A percentile compares a stretch with the other conserved stretches of the same genome.
Evolutionary conservation across 2,329 filamentous ascomycete species (phyloP).

Genomic region (Verticillium nonalfalfae): DNA sequence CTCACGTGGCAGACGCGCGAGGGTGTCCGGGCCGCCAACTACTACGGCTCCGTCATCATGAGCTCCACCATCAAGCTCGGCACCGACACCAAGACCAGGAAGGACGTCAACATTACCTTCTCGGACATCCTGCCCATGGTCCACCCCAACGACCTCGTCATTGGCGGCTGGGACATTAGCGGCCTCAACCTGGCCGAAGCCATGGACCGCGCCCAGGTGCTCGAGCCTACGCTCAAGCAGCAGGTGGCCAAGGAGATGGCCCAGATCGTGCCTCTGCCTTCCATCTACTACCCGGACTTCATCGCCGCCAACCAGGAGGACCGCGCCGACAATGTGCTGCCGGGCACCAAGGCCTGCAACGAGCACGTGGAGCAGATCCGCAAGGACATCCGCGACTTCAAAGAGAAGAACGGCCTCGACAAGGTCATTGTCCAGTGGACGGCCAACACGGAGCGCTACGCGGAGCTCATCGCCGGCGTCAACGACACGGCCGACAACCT

Average conservation of each 20-base stretch:
- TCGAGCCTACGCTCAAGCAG: conserved; percentile 90
- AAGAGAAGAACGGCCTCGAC: conserved; percentile 75
- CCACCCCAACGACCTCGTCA: conserved; percentile 89
- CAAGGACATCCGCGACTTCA: conserved; percentile 89
- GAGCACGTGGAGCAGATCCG: conserved; percentile 91
- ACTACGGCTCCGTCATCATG: conserved; percentile 98
- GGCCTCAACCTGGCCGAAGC: conserved; percentile 79
- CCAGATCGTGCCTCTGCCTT: conserved; percentile 79
- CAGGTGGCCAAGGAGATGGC: conserved; percentile 91
- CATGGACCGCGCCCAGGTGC: conserved; percentile 92
- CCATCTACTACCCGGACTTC: conserved; percentile 98
- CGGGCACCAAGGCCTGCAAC: conserved; percentile 75
- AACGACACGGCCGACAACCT: conserved; percentile 97
- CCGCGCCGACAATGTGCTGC: conserved; percentile 83
- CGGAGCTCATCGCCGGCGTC: conserved; percentile 78
- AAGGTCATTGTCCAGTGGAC: conserved; percentile 98
- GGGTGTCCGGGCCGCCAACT: conserved; percentile 79
- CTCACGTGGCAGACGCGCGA: conserved; percentile 93
- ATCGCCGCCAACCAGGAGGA: conserved; percentile 98
- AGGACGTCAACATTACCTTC: conserved; percentile 95
- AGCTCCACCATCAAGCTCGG: conserved; percentile 95
- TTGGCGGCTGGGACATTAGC: conserved; percentile 98
- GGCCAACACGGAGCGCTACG: conserved; percentile 96
- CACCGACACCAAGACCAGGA: conserved; percentile 71
- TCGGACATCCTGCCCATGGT: conserved; percentile 92